A percentile compares a stretch with the other conserved stretches of the same genome.
Conservation (phyloP, 331 rosid species). For the Quercus tomentella region DNA sequence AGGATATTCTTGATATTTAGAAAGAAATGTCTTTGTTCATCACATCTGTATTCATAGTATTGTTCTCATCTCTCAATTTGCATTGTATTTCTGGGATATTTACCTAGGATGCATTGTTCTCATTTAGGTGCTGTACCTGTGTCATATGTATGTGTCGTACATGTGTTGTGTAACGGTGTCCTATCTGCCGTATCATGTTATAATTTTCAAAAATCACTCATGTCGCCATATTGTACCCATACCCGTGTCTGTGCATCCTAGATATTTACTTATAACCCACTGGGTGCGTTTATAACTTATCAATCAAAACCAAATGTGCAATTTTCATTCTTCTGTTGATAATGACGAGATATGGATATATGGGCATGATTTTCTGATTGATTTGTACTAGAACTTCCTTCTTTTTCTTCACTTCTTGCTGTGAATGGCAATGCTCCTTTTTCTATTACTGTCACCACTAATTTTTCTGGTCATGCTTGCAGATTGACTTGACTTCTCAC, state of each 20-base stretch:
- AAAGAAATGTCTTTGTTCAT: neutral
- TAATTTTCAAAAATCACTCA: too few relatives aligned
- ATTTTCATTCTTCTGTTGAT: neutral
- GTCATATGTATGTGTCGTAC: too few relatives aligned
- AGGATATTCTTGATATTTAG: too few relatives aligned
- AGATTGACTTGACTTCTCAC: slow-evolving; percentile 90
- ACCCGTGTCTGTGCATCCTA: too few relatives aligned
- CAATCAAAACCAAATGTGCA: neutral
- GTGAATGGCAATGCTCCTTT: neutral
- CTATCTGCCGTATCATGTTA: too few relatives aligned
- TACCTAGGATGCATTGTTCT: too few relatives aligned
- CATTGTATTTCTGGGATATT: neutral
- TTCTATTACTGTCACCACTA: slow-evolving; percentile 13
- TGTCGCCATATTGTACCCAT: too few relatives aligned
- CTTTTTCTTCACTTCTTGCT: neutral
- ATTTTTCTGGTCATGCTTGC: slow-evolving; percentile 28
- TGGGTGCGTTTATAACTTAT: too few relatives aligned
- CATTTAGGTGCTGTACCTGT: too few relatives aligned
- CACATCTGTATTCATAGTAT: neutral
- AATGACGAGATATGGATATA: neutral
- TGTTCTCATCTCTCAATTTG: neutral
- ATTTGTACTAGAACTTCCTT: neutral
- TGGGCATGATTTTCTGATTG: neutral
- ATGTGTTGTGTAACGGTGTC: too few relatives aligned
- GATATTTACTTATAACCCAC: too few relatives aligned